Conservation (phyloP, 495 filamentous ascomycete species). For the Pseudomonodictys pantanalensis region DNA sequence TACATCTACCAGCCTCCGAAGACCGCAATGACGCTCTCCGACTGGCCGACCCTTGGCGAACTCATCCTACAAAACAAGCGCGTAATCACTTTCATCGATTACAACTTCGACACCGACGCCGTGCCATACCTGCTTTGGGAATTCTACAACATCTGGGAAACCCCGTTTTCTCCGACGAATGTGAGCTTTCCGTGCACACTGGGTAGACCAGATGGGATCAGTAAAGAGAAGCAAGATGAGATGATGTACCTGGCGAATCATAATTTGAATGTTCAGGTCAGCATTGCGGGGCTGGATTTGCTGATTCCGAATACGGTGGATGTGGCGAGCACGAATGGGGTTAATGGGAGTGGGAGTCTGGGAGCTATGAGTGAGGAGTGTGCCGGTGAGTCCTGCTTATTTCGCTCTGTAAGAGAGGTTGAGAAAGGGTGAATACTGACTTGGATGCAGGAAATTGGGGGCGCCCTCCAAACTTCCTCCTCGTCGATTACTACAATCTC, state of each 20-base stretch:
- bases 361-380: constrained; percentile 68
- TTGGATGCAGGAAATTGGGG: constrained; percentile 52
- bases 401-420: background rate
- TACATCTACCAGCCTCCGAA: constrained; percentile 70
- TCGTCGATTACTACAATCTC: constrained; percentile 85
- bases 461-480: constrained; percentile 76
- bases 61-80: constrained; percentile 71
- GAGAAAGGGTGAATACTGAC: background rate
- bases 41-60: constrained; percentile 81
- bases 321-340: constrained; percentile 68
- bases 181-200: constrained; percentile 57
- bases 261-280: constrained; percentile 76
- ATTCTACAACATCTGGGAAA: constrained; percentile 67
- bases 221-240: constrained; percentile 49
- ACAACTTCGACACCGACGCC: constrained; percentile 73
- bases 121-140: constrained; percentile 68
- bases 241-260: constrained; percentile 90
- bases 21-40: constrained; percentile 63
- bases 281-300: constrained; percentile 54
- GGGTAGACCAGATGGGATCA: constrained; percentile 60
- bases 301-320: constrained; percentile 72
- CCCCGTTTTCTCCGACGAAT: constrained; percentile 62
- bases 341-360: constrained; percentile 64
- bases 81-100: constrained; percentile 71
- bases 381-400: constrained; percentile 50